Percentiles rank a stretch among this genome's conserved stretches.
Evolutionary conservation across 164 flowering plant genomes (phyloP).

Genomic region (Piper betle): DNA sequence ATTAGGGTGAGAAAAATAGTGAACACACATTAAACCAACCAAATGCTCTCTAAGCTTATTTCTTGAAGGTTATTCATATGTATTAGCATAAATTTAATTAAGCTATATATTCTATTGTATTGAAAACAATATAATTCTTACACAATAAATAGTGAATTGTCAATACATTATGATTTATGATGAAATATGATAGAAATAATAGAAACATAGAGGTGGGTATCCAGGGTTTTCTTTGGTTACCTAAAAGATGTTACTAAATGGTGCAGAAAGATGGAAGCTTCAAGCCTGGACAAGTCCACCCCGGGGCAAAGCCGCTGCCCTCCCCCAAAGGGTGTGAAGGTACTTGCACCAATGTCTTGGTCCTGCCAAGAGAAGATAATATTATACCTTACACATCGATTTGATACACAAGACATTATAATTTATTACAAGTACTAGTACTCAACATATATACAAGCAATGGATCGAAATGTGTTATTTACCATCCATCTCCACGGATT

Average conservation of each 20-base stretch:
- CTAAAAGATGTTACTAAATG: conserved; percentile 19
- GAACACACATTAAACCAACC: not conserved
- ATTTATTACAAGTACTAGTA: no score
- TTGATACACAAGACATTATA: not conserved
- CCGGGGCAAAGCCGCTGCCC: conserved; percentile 60
- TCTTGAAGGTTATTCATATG: not conserved
- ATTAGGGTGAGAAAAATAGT: not conserved
- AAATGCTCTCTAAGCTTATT: not conserved
- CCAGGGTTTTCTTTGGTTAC: not conserved
- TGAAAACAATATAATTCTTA: no score
- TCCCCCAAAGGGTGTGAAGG: conserved; percentile 47
- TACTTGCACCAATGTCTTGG: not conserved
- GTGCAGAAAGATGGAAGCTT: conserved; percentile 47
- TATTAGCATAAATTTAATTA: not conserved
- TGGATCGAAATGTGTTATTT: no score
- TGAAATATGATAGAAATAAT: no score
- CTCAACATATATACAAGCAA: not conserved
- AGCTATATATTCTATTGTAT: no score
- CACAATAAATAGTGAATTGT: no score
- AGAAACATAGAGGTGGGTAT: not conserved
- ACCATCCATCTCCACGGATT: conserved; percentile 99
- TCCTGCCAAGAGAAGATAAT: conserved; percentile 10
- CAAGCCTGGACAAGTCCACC: conserved; percentile 39
- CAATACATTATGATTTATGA: no score
- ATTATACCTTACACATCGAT: not conserved